Base-by-base conservation (phyloP, 768 basidiomycete genomes). In the Mycena venus region DNA sequence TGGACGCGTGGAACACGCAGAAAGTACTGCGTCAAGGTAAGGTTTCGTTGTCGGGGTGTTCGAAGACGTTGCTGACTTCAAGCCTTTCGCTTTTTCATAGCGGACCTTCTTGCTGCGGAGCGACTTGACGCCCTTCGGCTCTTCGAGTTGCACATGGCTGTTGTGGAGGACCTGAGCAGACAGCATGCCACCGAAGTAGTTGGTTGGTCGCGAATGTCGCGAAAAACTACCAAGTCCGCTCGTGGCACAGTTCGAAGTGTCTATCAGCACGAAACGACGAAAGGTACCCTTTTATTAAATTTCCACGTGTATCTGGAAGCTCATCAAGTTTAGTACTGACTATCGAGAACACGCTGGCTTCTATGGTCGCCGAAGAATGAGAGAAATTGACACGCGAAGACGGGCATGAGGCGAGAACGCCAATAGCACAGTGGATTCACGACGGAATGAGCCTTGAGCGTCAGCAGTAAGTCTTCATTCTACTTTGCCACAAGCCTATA, bases 121-220 rank as follows among this genome's bases (percentile, higher is more conserved):
- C 42, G 47, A 8, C 12, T 51, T 32, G 49, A 66, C n/a, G 65
- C 47, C 3, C 34, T 66, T 8, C 65, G 65, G 17, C 47, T 66
- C 19, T 66, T 66, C 32, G 65, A 66, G 32, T 32, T 66, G n/a
- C 65, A 66, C 36, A 66, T 68, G 67, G 67, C 55, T 5, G 67
- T 68, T 34, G 11, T 60, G 56, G 60, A 53, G 29, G 61, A 70
- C 19, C 61, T 70, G 25, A 63, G 60, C 29, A 42, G 61, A 21
- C 69, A 70, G 38, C 17, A 70, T 40, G 27, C 47, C 11, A 38
- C 19, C 25, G 34, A 63, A 9, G 69, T 70, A 12, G 34, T 23
- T 25, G 68, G 4, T 11, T 63, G 61, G 69, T 63, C 47, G 15
- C 14, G 36, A n/a, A 23, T 63, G 1, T n/a, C 69, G 8, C 51